Evolutionary conservation across 148 eudicot species (phyloP), one percentile per base, ranked within the genome.

Genomic region (Rhododendron molle): DNA sequence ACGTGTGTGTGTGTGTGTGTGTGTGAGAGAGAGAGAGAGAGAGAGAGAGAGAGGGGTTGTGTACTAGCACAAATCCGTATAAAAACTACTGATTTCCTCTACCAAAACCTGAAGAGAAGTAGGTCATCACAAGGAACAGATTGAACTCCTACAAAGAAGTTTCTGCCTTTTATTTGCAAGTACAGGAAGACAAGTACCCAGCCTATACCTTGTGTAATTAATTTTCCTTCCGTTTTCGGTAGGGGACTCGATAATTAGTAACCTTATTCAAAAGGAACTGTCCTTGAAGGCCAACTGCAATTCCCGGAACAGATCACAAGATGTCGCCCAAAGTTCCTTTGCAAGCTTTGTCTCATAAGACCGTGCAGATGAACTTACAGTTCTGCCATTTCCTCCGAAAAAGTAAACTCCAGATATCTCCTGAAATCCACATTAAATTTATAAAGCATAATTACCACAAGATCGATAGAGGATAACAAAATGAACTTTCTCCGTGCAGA

Each of bases 361-460:
- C 88, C 90, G 65, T 13, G 88, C 76, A 60, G 99, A 96, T 71
- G 99, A 94, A 1, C 87, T 85, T 28, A 91, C 34, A 3, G 91
- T 91, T 83, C 90, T 89, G 26, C 99, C 97, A 50, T 88, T 92
- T 32, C 98, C 99, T 18, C 99, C 98, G 49, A 94, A 96, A 83
- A 94, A 95, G 88, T 93, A 95, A 73, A 91, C 87, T 82, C 99
- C 98, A 36, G 96, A 94, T 84, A 88, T 82, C 85, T 88, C 96
- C 98, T 96, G 93, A 76, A 40, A 88, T 82, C 26, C 50, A 47
- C 92, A 5, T 2, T 52, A 50, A 50, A 23, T 36, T 74, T 74
- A 16, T 18, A 20, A 74, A 38, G 46, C n/a, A 36, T 2, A 36
- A 74, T 38, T 38, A 34, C 78, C 46, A 38, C 38, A 16, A 74